Conservation (phyloP, 164 flowering plant species). For the Pachysandra terminalis region DNA sequence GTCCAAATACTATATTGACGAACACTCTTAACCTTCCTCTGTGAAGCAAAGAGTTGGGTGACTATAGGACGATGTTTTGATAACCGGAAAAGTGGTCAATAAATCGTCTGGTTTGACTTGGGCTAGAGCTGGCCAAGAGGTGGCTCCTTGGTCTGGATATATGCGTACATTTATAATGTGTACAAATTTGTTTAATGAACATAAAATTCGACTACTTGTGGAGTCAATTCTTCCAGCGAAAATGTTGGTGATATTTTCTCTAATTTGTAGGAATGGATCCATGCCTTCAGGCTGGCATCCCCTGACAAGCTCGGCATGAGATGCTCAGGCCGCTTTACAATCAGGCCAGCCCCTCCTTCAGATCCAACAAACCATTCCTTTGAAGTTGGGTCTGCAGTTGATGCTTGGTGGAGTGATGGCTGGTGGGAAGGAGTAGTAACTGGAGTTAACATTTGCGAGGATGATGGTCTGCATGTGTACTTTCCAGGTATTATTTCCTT, state of each 20-base stretch:
- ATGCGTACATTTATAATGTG: not conserved
- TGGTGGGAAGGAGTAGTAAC: conserved; percentile 98
- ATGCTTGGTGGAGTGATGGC: conserved; percentile 99
- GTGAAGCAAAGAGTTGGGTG: not conserved
- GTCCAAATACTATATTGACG: not conserved
- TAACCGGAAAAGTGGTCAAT: too few relatives aligned
- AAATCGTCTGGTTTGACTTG: too few relatives aligned
- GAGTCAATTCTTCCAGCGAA: not conserved
- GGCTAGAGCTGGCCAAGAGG: not conserved
- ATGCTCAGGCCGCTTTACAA: conserved; percentile 58
- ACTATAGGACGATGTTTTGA: not conserved
- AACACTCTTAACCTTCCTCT: not conserved
- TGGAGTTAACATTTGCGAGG: conserved; percentile 25
- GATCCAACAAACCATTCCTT: conserved; percentile 24
- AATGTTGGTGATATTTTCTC: conserved; percentile 5
- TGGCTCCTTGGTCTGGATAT: not conserved
- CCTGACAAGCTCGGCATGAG: conserved; percentile 89
- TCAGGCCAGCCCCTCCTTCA: conserved; percentile 56
- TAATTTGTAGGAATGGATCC: conserved; percentile 77
- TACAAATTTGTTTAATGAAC: not conserved
- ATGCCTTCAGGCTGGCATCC: conserved; percentile 57
- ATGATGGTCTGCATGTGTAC: conserved; percentile 58
- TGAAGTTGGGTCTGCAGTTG: conserved; percentile 72
- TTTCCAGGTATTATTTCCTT: conserved; percentile 60
- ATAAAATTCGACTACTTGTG: not conserved